Evolutionary conservation across 768 basidiomycete species (phyloP), one percentile per base, ranked within the genome.

Genomic region (Omphalotus guepiniiformis): DNA sequence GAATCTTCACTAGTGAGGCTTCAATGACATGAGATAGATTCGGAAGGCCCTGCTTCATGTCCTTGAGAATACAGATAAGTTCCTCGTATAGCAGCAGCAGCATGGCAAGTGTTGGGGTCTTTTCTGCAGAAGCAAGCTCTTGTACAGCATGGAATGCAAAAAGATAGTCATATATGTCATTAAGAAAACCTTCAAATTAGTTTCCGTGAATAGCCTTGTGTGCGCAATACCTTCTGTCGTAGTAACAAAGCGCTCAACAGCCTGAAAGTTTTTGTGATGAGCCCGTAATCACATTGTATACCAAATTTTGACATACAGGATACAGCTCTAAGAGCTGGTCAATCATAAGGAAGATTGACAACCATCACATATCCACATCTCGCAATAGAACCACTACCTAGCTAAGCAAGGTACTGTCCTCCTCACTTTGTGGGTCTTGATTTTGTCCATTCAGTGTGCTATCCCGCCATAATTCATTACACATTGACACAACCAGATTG

Each of bases 331-430:
- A 50, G 11, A 65, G 38, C 8, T 61, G 54, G 9, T 63, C 63
- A 52, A 66, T 60, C 68, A 70, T 68, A 1, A 63, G 49, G 50
- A 54, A 63, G 8, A 57, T 64, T 15, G 66, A 66, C 11, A 66
- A 69, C 69, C 68, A 70, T 23, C 61, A 50, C 0, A 59, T 66
- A 16, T 68, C 65, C 19, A 56, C 52, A 56, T 69, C 69, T 4
- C 55, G 54, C 9, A 69, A 54, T 2, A 67, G 60, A 42, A 58
- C 49, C 2, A 64, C 52, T 13, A 53, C 43, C 3, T 49, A 52
- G 12, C 63, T 32, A 19, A n/a, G 30, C 32, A 7, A 4, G 4
- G 18, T n/a, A 7, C 25, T 23, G 19, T 19, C 15, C 6, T 9
- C 19, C 4, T 21, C 39, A 4, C 40, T 47, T 23, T 23, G 48